Percentiles rank a stretch among this genome's conserved stretches.
Conservation (phyloP, 2,329 filamentous ascomycete genomes). For the Pseudogymnoascus sp. region DNA sequence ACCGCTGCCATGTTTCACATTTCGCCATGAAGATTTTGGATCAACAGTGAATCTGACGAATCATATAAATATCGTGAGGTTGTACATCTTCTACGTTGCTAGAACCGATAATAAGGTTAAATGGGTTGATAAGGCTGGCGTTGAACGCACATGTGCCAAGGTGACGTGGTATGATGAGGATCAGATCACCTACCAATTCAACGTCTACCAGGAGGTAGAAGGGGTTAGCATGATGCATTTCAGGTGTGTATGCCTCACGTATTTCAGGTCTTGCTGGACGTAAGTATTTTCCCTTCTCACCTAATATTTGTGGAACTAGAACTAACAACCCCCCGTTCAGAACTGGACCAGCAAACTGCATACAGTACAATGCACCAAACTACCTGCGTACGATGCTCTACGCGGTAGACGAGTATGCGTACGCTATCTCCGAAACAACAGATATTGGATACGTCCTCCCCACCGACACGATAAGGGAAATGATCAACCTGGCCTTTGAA, state of each 20-base stretch:
- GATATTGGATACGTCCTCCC: background rate
- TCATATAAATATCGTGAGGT: background rate
- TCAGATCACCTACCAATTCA: background rate
- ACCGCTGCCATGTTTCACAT: background rate
- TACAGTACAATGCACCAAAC: background rate
- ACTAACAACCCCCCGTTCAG: background rate
- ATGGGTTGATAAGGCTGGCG: background rate
- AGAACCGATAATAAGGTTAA: background rate
- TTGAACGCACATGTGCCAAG: too few species aligned
- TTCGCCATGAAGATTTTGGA: too few species aligned
- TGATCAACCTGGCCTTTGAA: background rate
- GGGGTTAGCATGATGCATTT: background rate
- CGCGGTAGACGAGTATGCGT: fast-evolving
- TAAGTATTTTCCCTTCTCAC: background rate
- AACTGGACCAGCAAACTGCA: background rate
- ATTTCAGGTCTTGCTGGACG: background rate
- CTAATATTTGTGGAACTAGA: too few species aligned
- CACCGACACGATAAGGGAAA: background rate
- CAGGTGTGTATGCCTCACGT: background rate
- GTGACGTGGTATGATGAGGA: background rate
- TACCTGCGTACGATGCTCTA: background rate
- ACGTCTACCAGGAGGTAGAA: too few species aligned
- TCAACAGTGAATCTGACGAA: too few species aligned
- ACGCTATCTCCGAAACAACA: background rate
- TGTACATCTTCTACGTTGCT: background rate